These are phyloP conservation scores for Candida labiduridarum DNA, from an alignment of 1,139 yeast genomes.

Conservation along the genomic window DNA sequence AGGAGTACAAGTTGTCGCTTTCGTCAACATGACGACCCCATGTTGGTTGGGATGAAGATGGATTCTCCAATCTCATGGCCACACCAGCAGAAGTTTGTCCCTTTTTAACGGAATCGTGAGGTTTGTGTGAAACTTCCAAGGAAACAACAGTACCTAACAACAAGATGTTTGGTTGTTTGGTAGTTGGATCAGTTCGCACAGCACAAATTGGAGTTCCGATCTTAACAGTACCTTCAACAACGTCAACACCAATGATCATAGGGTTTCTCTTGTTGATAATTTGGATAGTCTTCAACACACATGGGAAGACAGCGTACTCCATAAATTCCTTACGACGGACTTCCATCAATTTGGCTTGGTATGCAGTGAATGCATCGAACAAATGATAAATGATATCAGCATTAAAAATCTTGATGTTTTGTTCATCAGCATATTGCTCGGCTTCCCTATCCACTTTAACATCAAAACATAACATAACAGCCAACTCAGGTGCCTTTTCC, in stretches of 20 bases:
- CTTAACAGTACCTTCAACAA: constrained; percentile 84
- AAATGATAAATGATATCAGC: constrained; percentile 96
- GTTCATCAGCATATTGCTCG: constrained; percentile 94
- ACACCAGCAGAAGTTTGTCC: constrained; percentile 98
- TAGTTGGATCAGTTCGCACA: constrained; percentile 83
- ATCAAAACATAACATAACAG: constrained; percentile 97
- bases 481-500: constrained; percentile 93
- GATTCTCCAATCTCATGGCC: constrained; percentile 95
- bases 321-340: constrained; percentile 87
- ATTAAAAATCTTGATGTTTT: constrained; percentile 85
- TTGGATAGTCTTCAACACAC: constrained; percentile 91
- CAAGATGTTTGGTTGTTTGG: constrained; percentile 73
- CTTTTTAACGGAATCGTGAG: constrained; percentile 78
- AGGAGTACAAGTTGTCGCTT: constrained; percentile 82
- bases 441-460: constrained; percentile 97
- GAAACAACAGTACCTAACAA: constrained; percentile 85
- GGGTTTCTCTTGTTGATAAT: constrained; percentile 98
- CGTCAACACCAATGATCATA: constrained; percentile 99
- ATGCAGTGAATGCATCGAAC: constrained; percentile 92
- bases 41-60: constrained; percentile 88
- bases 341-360: constrained; percentile 85
- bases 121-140: constrained; percentile 91
- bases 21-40: constrained; percentile 99
- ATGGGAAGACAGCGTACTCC: constrained; percentile 91
- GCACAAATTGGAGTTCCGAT: constrained; percentile 96